Evolutionary conservation across 2,329 filamentous ascomycete genomes (phyloP).

Genomic region (Teratosphaeria gauchensis): DNA sequence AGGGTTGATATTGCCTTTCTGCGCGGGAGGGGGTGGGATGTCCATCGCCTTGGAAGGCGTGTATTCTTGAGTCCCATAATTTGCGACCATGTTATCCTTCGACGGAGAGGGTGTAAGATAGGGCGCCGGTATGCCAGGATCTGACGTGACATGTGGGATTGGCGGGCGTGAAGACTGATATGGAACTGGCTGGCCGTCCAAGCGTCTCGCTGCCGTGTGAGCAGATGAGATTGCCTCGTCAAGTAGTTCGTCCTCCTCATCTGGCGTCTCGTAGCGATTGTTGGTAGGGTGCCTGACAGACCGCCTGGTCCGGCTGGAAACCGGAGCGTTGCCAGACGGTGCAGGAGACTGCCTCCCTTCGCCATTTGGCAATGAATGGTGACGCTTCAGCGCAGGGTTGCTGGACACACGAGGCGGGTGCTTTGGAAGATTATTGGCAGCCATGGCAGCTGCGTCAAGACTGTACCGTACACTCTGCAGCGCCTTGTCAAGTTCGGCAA

Average conservation of each 20-base stretch:
- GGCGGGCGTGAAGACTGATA: slow-evolving; percentile 30
- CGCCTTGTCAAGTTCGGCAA: slow-evolving; percentile 52
- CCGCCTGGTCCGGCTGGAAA: slow-evolving; percentile 71
- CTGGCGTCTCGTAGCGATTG: slow-evolving; percentile 83
- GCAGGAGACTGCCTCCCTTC: slow-evolving; percentile 48
- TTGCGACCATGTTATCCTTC: slow-evolving; percentile 66
- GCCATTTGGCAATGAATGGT: slow-evolving; percentile 37
- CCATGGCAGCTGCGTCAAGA: slow-evolving; percentile 36
- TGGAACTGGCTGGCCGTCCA: slow-evolving; percentile 39
- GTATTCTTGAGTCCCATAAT: slow-evolving; percentile 59
- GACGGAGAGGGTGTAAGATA: slow-evolving; percentile 70
- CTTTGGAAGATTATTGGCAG: slow-evolving; percentile 25
- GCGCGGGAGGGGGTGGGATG: slow-evolving; percentile 49
- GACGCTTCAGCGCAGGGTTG: slow-evolving; percentile 39
- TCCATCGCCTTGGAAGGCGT: slow-evolving; percentile 61
- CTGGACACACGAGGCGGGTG: slow-evolving; percentile 29
- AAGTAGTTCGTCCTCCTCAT: slow-evolving; percentile 91
- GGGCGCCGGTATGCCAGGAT: slow-evolving; percentile 41
- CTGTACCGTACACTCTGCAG: slow-evolving; percentile 52
- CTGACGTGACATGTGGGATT: slow-evolving; percentile 55
- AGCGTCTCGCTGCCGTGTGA: slow-evolving; percentile 60
- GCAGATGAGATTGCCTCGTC: slow-evolving; percentile 79
- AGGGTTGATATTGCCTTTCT: slow-evolving; percentile 41
- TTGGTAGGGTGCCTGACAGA: slow-evolving; percentile 63
- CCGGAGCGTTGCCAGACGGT: slow-evolving; percentile 42